Evolutionary conservation across 345 rosid genomes (phyloP), one percentile per base, ranked within the genome.

Genomic region (Cochlearia excelsa): DNA sequence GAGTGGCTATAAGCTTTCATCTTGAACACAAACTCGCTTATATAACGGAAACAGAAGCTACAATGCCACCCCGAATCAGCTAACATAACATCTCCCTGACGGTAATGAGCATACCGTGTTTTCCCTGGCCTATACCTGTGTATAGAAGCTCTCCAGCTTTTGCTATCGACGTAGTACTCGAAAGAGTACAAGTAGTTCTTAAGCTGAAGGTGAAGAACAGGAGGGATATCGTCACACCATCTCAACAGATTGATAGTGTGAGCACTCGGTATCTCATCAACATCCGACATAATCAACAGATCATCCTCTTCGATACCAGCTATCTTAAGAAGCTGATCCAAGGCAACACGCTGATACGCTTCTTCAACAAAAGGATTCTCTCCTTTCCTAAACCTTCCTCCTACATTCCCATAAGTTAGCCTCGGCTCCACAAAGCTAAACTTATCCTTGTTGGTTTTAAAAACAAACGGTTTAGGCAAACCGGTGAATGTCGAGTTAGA

Each of bases 1-100:
- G 78, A 72, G 67, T 91, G 98, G 80, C 98, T 91, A 60, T 91
- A 91, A 59, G 98, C 98, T 71, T 81, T 86, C 98, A 91, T 91
- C 82, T 91, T 91, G 77, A 91, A 91, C 46, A 84, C 43, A 62
- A 91, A 91, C 52, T 88, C 87, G 10, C 63, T 81, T 7, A 91
- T 79, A 60, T 65, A 58, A 39, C 96, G 90, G 64, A 91, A 91
- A 62, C 98, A 91, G 70, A 91, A 91, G 79, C 98, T 91, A 62
- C 98, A 91, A 60, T 88, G 98, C 98, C 96, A 91, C 9, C 98
- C 98, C 0, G 98, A 61, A 72, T 88, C 96, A 0, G 96, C 67
- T 61, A 91, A 68, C 11, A 88, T 55, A 2, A 79, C 41, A 76
- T 91, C 83, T 0, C 83, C 70, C 76, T 83, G 96, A 4, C 96